Percentiles rank a stretch among this genome's conserved stretches.
phyloP scores from a whole-genome alignment of 139 green algal genomes.

The Coelastrella sp. region DNA sequence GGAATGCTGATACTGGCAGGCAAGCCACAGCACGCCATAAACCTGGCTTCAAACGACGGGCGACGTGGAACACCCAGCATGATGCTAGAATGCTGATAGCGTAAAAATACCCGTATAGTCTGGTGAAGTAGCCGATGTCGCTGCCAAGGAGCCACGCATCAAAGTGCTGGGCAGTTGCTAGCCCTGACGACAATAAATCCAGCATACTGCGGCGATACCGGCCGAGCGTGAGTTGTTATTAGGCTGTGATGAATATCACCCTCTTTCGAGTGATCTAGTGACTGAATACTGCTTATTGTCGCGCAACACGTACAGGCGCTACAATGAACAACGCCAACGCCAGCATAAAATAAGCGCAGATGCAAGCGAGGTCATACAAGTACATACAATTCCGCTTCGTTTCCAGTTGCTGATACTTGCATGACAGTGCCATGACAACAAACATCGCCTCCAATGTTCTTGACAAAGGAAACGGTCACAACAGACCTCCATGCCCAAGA shows the following conservation, averaged over 20 bases:
- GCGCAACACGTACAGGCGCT: background rate
- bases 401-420: background rate
- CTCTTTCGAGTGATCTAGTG: no score
- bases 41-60: constrained; percentile 2
- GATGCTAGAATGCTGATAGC: constrained; percentile 23
- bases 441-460: background rate
- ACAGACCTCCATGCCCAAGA: background rate
- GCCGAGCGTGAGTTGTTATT: background rate
- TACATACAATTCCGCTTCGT: background rate
- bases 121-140: constrained; percentile 2
- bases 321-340: background rate
- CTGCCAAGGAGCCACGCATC: background rate
- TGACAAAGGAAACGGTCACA: background rate
- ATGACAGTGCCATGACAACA: background rate
- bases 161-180: constrained; percentile 5
- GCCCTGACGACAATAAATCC: background rate
- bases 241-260: no score
- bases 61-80: constrained; percentile 24
- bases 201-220: background rate
- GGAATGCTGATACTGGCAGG: constrained; percentile 19
- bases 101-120: constrained; percentile 26
- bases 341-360: background rate
- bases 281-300: no score
- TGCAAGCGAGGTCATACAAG: background rate
- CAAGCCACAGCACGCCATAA: constrained; percentile 12